Conservation (phyloP, 2,329 filamentous ascomycete species). For the Chlorencoelia australis region DNA sequence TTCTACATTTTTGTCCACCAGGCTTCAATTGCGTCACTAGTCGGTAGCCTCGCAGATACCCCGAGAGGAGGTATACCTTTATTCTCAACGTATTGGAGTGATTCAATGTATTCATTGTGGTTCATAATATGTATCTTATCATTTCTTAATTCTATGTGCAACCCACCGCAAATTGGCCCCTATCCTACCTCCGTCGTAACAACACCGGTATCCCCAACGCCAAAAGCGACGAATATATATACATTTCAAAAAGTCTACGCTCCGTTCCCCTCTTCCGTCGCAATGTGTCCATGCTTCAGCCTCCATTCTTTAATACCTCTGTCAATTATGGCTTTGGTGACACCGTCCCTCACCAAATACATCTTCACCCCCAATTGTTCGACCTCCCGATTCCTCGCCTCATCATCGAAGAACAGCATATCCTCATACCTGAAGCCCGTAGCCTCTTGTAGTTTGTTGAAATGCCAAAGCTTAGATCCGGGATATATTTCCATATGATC, state of each 20-base stretch:
- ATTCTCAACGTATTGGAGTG: too few relatives aligned
- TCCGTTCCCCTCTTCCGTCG: background rate
- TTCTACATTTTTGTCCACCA: too few relatives aligned
- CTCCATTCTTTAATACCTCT: conserved; percentile 74
- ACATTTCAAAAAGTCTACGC: background rate
- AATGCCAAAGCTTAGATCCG: conserved; percentile 75
- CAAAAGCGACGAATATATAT: background rate
- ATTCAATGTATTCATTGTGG: too few relatives aligned
- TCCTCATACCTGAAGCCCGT: conserved; percentile 67
- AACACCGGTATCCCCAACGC: background rate
- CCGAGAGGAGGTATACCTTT: too few relatives aligned
- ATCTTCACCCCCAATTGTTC: conserved; percentile 57
- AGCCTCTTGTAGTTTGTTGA: conserved; percentile 59
- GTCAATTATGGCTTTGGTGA: conserved; percentile 69
- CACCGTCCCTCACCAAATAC: conserved; percentile 69
- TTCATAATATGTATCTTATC: too few relatives aligned
- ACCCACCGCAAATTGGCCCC: too few relatives aligned
- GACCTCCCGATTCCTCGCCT: conserved; percentile 76
- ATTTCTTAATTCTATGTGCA: too few relatives aligned
- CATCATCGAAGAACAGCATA: conserved; percentile 95
- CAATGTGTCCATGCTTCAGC: conserved; percentile 36
- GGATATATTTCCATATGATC: conserved; percentile 61
- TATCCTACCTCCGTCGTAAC: background rate
- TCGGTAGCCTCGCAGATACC: too few relatives aligned
- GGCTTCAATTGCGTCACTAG: too few relatives aligned